phyloP scores from a whole-genome alignment of 352 stramenopile genomes.

The Sclerospora graminicola region DNA sequence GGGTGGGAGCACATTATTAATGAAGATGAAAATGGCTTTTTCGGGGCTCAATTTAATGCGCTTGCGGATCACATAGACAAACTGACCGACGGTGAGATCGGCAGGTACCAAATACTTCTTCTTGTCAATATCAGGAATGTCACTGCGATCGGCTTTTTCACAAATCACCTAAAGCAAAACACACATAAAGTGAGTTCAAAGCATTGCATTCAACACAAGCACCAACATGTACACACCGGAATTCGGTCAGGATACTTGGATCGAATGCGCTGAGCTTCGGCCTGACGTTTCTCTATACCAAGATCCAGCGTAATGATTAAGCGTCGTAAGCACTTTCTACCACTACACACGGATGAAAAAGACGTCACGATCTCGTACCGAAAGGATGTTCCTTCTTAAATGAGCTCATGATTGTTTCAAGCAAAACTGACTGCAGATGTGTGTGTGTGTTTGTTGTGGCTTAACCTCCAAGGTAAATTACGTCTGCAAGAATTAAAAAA shows the following conservation, averaged over 20 bases:
- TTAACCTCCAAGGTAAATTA: conserved; percentile 10
- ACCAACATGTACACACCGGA: conserved; percentile 52
- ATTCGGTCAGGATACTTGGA: conserved; percentile 99
- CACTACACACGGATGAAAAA: neutral
- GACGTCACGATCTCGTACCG: conserved; percentile 26
- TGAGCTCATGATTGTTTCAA: conserved; percentile 57
- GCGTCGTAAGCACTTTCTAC: conserved; percentile 5
- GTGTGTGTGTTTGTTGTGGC: conserved; percentile 7
- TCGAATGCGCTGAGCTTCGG: conserved; percentile 95
- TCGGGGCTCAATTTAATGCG: conserved; percentile 97
- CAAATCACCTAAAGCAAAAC: conserved; percentile 65
- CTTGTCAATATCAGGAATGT: conserved; percentile 99
- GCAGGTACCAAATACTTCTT: conserved; percentile 99
- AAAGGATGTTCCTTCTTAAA: conserved; percentile 89
- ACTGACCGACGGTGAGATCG: conserved; percentile 97
- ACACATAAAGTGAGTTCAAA: neutral
- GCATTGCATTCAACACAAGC: neutral
- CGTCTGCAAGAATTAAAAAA: conserved; percentile 20
- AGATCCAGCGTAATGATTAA: conserved; percentile 5
- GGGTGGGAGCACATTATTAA: conserved; percentile 96
- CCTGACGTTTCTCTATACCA: conserved; percentile 91
- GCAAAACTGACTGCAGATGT: conserved; percentile 4
- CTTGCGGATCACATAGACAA: conserved; percentile 99
- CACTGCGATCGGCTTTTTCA: conserved; percentile 93
- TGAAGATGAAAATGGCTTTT: conserved; percentile 98